Evolutionary conservation across 106 monocot genomes (phyloP), one percentile per base, ranked within the genome.

Genomic region (Dactylorhiza incarnata): DNA sequence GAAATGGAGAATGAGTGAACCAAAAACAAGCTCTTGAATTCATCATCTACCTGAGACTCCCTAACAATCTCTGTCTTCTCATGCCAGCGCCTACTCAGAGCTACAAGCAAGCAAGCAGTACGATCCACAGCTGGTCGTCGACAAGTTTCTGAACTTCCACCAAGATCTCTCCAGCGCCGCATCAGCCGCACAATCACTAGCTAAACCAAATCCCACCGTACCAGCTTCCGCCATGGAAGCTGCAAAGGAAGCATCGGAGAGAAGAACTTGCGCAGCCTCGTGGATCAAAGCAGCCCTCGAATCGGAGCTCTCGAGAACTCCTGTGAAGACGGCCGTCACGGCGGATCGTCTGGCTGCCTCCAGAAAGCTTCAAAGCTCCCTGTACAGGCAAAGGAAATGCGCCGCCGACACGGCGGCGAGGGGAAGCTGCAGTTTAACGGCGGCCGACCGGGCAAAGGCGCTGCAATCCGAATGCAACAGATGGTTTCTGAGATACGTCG

Each of bases 401-500:
- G 11, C 23, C 14, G 82, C 37, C 37, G 37, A 82, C 13, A 55
- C 50, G 46, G 71, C 44, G 5, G 1, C 9, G 13, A 81, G 77
- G 26, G 76, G 81, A 26, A 72, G 25, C 26, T 48, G 65, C 44
- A 51, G 75, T 22, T 56, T 70, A 9, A 62, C 67, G 0, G 74
- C 79, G 3, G 16, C 78, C 11, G 78, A 83, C 13, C 67, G 83
- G 29, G 85, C 80, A 13, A 61, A 55, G 7, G 58, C 61, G n/a
- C 59, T 90, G 49, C 71, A 81, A 17, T 76, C 9, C 6, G 89
- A 90, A 74, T 80, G 77, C 68, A 86, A 82, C 47, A 74, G 75
- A 66, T 90, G 89, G 89, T 90, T 90, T 37, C 72, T 90, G 49
- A 84, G 37, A 71, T 85, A 87, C 70, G 81, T 90, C 0, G 84